Conservation (phyloP, 1,139 yeast genomes). For the Blastobotrys malaysiensis region DNA sequence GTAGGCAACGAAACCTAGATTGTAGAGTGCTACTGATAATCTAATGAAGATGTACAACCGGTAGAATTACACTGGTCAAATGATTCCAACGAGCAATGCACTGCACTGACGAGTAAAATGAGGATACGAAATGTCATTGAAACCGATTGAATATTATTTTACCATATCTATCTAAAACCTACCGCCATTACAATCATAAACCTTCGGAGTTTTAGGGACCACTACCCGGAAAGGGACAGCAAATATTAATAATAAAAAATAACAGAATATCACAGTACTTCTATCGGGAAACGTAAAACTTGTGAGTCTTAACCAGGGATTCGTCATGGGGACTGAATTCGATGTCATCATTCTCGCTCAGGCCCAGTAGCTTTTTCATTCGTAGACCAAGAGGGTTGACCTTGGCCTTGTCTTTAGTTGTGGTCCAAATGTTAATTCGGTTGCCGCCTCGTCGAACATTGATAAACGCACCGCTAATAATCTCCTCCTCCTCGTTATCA, state of each 20-base stretch:
- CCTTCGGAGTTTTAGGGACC: background rate
- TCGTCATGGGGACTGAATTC: constrained; percentile 63
- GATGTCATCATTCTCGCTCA: constrained; percentile 61
- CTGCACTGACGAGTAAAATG: too few relatives aligned
- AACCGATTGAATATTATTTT: background rate
- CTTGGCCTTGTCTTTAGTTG: constrained; percentile 55
- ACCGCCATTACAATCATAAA: background rate
- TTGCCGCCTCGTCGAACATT: constrained; percentile 78
- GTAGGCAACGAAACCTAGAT: too few relatives aligned
- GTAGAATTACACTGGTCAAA: too few relatives aligned
- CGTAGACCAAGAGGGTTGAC: constrained; percentile 56
- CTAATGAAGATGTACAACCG: too few relatives aligned
- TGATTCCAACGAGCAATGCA: too few relatives aligned
- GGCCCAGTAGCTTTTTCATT: constrained; percentile 72
- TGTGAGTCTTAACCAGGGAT: background rate
- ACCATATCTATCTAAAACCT: background rate
- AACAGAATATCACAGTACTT: background rate
- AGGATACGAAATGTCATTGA: too few relatives aligned
- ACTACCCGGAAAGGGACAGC: background rate
- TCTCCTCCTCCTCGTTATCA: constrained; percentile 72
- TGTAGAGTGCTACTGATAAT: too few relatives aligned
- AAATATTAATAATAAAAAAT: constrained; percentile 1
- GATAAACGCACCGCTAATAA: constrained; percentile 92
- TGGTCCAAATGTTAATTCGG: constrained; percentile 93
- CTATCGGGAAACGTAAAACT: constrained; percentile 1